Conservation (phyloP, 2,329 filamentous ascomycete genomes). For the Stachybotrys echinatus region DNA sequence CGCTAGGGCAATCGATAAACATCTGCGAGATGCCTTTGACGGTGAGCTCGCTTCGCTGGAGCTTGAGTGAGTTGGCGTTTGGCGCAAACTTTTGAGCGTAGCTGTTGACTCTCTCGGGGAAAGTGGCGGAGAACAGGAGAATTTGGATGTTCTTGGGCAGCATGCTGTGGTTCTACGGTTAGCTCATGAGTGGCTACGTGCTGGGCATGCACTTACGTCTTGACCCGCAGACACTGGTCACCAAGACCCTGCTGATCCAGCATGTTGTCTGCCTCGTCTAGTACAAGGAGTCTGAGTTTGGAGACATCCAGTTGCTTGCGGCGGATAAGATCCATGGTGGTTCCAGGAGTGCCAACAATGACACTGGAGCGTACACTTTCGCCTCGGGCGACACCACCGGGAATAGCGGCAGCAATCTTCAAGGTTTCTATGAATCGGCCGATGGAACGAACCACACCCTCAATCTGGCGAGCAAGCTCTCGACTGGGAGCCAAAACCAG, state of each 20-base stretch:
- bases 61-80: constrained; percentile 77
- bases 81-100: constrained; percentile 85
- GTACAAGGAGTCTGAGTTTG: constrained; percentile 73
- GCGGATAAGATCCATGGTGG: constrained; percentile 81
- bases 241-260: constrained; percentile 91
- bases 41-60: constrained; percentile 86
- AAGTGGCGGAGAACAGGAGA: constrained; percentile 91
- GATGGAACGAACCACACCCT: constrained; percentile 77
- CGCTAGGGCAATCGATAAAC: constrained; percentile 85
- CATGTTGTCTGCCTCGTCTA: constrained; percentile 99
- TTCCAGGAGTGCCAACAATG: constrained; percentile 90
- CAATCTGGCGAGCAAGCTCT: constrained; percentile 91
- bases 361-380: constrained; percentile 69
- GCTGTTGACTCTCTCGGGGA: constrained; percentile 77
- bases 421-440: constrained; percentile 77
- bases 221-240: constrained; percentile 90
- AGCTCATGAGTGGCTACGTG: constrained; percentile 12
- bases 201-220: constrained; percentile 51
- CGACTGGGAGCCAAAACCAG: constrained; percentile 87
- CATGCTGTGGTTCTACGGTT: constrained; percentile 45
- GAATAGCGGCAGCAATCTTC: constrained; percentile 75
- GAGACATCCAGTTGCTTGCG: constrained; percentile 67
- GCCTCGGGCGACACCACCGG: constrained; percentile 66
- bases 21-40: constrained; percentile 97
- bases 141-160: constrained; percentile 75